Percentiles rank a stretch among this genome's conserved stretches.
Conservation (phyloP, 441 rosid species). For the Brassica hybrid region DNA sequence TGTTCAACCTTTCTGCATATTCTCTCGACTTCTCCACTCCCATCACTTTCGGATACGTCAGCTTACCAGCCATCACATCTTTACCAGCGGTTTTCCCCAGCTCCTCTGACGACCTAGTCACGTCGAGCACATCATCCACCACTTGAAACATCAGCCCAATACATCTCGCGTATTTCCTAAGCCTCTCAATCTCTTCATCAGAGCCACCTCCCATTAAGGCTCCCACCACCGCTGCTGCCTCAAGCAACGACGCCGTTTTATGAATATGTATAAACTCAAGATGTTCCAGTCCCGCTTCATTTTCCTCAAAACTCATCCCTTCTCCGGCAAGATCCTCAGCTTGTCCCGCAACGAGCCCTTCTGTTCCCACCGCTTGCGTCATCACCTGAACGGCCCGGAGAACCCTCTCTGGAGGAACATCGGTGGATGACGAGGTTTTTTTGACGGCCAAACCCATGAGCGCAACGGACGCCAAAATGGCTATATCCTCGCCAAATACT, state of each 20-base stretch:
- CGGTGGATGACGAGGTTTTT: neutral
- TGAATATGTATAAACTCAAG: constrained; percentile 56
- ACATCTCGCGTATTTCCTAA: constrained; percentile 49
- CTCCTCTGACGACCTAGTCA: constrained; percentile 46
- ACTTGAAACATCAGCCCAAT: constrained; percentile 57
- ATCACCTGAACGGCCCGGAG: constrained; percentile 42
- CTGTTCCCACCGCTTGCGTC: constrained; percentile 44
- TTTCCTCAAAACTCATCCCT: too few relatives aligned
- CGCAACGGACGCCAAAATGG: constrained; percentile 47
- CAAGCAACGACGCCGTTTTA: constrained; percentile 54
- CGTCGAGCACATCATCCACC: constrained; percentile 57
- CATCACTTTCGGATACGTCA: constrained; percentile 51
- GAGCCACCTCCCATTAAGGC: constrained; percentile 54
- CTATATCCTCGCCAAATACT: constrained; percentile 47
- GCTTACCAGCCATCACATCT: constrained; percentile 44
- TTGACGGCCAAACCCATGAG: constrained; percentile 49
- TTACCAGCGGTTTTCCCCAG: constrained; percentile 53
- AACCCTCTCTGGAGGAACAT: constrained; percentile 28
- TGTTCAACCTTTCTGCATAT: constrained; percentile 29
- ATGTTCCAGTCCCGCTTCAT: constrained; percentile 7
- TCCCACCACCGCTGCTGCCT: constrained; percentile 56
- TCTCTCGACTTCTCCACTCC: constrained; percentile 45
- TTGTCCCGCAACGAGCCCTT: constrained; percentile 54
- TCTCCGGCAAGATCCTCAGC: constrained; percentile 49
- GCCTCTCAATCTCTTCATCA: constrained; percentile 44